phyloP scores from a whole-genome alignment of 2,329 filamentous ascomycete species.

The Cladorrhinum sp. region DNA sequence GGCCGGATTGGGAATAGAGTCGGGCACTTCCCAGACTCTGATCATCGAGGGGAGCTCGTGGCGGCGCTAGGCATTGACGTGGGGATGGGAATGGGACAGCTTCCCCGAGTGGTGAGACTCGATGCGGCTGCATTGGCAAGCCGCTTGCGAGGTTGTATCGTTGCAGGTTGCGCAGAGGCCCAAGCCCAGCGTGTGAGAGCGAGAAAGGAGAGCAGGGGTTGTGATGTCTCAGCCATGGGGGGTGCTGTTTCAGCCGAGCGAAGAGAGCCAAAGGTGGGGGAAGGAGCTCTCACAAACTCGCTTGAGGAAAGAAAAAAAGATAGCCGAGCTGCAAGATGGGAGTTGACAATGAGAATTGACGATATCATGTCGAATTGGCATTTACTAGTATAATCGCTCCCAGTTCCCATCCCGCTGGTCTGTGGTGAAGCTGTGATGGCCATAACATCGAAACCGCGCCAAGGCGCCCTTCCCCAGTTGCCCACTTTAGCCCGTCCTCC shows the following conservation, averaged over 20 bases:
- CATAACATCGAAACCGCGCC: constrained; percentile 1
- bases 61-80: constrained; percentile 1
- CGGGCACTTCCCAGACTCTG: constrained; percentile 6
- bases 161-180: constrained; percentile 18
- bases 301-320: constrained; percentile 1
- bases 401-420: not conserved
- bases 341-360: not conserved
- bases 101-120: not conserved
- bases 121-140: not conserved
- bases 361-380: not conserved
- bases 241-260: constrained; percentile 21
- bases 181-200: not conserved
- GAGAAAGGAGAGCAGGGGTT: constrained; percentile 12
- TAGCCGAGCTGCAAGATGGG: not conserved
- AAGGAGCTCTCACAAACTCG: constrained; percentile 13
- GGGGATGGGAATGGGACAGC: not conserved
- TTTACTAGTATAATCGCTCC: not conserved
- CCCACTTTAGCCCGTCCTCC: not conserved
- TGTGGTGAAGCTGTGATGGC: not conserved
- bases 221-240: constrained; percentile 23
- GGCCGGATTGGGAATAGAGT: constrained; percentile 13
- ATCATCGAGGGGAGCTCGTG: constrained; percentile 16
- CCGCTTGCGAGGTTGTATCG: not conserved
- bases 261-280: constrained; percentile 12
- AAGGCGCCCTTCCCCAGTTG: not conserved